A percentile compares a stretch with the other conserved stretches of the same genome.
phyloP scores from a whole-genome alignment of 768 basidiomycete species.

The Trametes coccinea region DNA sequence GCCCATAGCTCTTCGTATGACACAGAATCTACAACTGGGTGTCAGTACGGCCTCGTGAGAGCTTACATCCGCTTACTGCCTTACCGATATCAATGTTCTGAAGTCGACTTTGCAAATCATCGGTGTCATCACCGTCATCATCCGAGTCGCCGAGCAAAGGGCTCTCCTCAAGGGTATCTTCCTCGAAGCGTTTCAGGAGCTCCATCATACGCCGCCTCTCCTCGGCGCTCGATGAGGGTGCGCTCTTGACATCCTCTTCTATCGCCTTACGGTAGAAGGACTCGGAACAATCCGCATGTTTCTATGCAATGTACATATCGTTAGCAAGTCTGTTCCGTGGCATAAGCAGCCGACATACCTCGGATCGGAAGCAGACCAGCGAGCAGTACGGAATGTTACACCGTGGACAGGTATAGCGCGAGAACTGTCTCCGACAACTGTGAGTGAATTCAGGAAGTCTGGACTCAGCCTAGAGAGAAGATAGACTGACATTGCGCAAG shows the following conservation, averaged over 20 bases:
- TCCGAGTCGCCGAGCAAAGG: constrained; percentile 32
- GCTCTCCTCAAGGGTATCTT: constrained; percentile 45
- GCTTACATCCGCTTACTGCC: constrained; percentile 17
- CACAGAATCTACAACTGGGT: constrained; percentile 45
- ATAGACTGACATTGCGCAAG: constrained; percentile 28
- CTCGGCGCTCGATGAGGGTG: constrained; percentile 52
- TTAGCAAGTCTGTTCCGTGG: neutral
- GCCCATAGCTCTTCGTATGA: constrained; percentile 62
- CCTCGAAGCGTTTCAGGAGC: constrained; percentile 71
- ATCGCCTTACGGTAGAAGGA: constrained; percentile 78
- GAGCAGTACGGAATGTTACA: constrained; percentile 86
- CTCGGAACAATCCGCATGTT: constrained; percentile 78
- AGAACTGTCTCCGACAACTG: constrained; percentile 75
- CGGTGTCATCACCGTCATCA: constrained; percentile 41
- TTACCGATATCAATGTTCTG: constrained; percentile 62
- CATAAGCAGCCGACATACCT: constrained; percentile 42
- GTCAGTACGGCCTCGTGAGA: neutral
- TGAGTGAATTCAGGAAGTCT: constrained; percentile 8
- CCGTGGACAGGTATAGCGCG: constrained; percentile 78
- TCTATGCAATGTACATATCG: constrained; percentile 34
- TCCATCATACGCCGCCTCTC: constrained; percentile 70
- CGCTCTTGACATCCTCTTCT: constrained; percentile 57
- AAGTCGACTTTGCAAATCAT: constrained; percentile 52
- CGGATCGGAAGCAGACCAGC: constrained; percentile 73
- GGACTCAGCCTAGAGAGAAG: neutral